Conservation (phyloP, 139 green algal species). For the Yamagishiella unicocca region DNA sequence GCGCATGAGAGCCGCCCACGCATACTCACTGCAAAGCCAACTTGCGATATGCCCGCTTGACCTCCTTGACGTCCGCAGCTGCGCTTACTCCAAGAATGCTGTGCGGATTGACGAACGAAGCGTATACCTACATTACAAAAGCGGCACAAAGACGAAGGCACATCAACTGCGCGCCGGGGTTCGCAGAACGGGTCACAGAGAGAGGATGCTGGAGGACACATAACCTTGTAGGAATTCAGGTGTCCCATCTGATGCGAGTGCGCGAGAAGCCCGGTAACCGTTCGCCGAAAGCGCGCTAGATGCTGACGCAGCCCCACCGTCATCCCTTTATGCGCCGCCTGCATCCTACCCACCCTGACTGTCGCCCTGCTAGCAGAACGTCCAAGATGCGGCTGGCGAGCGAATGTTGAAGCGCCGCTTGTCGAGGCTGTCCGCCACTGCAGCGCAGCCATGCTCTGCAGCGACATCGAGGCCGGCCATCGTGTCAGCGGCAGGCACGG, state of each 20-base stretch:
- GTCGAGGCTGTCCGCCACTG: not conserved
- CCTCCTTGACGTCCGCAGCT: slow-evolving; percentile 55
- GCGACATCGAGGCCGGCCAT: not conserved
- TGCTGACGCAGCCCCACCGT: slow-evolving; percentile 10
- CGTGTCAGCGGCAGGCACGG: not conserved
- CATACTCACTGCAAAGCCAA: slow-evolving; percentile 57
- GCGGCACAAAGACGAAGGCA: no score
- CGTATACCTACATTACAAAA: not conserved
- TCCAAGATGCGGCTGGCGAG: not conserved
- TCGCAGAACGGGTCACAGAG: no score
- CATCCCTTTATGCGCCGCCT: not conserved
- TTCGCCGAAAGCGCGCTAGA: not conserved
- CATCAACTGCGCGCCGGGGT: no score
- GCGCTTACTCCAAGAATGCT: slow-evolving; percentile 47
- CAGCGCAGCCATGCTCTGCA: not conserved
- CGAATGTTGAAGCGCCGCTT: not conserved
- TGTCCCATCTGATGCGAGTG: no score
- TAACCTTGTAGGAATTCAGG: no score
- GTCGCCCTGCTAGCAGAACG: not conserved
- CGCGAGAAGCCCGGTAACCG: no score
- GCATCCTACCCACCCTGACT: not conserved
- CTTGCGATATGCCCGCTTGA: slow-evolving; percentile 63
- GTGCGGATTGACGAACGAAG: slow-evolving; percentile 34
- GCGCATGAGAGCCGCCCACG: no score
- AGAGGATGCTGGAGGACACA: no score